phyloP scores from a whole-genome alignment of 2,329 filamentous ascomycete species.

The Falciphora oryzae region DNA sequence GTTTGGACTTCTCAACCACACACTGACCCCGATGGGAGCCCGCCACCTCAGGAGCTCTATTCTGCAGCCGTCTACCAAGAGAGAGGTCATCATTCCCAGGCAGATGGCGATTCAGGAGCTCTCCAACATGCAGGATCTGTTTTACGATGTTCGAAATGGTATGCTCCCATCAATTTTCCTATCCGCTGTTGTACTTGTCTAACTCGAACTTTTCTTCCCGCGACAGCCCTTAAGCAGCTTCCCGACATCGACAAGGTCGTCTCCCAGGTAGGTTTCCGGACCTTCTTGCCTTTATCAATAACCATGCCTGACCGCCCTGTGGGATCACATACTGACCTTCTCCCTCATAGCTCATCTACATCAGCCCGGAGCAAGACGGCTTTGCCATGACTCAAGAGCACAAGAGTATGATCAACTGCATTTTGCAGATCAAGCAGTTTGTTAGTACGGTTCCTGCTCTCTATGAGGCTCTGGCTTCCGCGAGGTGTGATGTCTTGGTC shows the following conservation, averaged over 20 bases:
- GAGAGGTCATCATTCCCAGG: slow-evolving; percentile 59
- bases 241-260: slow-evolving; percentile 75
- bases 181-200: background rate
- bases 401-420: slow-evolving; percentile 63
- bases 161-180: slow-evolving; percentile 11
- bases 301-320: background rate
- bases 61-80: slow-evolving; percentile 74
- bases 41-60: slow-evolving; percentile 80
- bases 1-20: slow-evolving; percentile 80
- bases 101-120: slow-evolving; percentile 84
- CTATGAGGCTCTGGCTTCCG: slow-evolving; percentile 61
- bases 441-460: slow-evolving; percentile 61
- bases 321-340: background rate
- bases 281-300: background rate
- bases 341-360: slow-evolving; percentile 35
- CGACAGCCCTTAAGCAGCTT: slow-evolving; percentile 63
- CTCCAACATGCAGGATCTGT: slow-evolving; percentile 76
- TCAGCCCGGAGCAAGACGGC: slow-evolving; percentile 56
- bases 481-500: slow-evolving; percentile 57
- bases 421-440: slow-evolving; percentile 82
- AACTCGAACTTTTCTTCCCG: slow-evolving; percentile 14
- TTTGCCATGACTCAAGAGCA: slow-evolving; percentile 56
- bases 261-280: slow-evolving; percentile 50
- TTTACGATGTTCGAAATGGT: slow-evolving; percentile 68
- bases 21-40: slow-evolving; percentile 80